phyloP scores from a whole-genome alignment of 176 grass and related monocot species.

The Oryza brachyantha region DNA sequence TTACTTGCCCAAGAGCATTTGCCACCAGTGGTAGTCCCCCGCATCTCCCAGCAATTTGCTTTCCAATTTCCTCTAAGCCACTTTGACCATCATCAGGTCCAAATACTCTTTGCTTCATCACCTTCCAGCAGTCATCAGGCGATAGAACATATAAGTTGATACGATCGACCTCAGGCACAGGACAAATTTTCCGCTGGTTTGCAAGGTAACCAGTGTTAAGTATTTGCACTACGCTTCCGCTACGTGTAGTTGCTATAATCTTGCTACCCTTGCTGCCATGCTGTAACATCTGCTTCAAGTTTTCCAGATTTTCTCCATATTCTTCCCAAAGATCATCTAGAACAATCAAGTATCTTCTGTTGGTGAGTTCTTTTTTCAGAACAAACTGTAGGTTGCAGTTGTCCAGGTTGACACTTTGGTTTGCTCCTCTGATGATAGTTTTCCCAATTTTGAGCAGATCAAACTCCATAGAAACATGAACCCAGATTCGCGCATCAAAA shows the following conservation, averaged over 20 bases:
- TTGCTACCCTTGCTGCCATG: not conserved
- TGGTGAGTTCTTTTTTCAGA: not conserved
- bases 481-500: not conserved
- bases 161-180: not conserved
- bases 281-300: not conserved
- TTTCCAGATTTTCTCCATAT: not conserved
- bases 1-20: conserved; percentile 33
- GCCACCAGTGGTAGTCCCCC: conserved; percentile 40
- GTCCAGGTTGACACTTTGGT: not conserved
- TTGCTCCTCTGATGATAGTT: not conserved
- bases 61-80: conserved; percentile 14
- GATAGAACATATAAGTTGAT: not conserved
- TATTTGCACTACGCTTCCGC: not conserved
- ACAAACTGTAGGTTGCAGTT: not conserved
- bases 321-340: not conserved
- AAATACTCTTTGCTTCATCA: not conserved
- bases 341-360: not conserved
- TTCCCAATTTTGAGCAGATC: not conserved
- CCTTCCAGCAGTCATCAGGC: not conserved
- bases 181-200: not conserved
- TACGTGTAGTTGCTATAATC: not conserved
- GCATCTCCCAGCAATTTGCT: conserved; percentile 31
- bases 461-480: not conserved
- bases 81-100: not conserved
- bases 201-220: not conserved